phyloP scores from a whole-genome alignment of 2,329 filamentous ascomycete species.

The Botrytis fragariae region DNA sequence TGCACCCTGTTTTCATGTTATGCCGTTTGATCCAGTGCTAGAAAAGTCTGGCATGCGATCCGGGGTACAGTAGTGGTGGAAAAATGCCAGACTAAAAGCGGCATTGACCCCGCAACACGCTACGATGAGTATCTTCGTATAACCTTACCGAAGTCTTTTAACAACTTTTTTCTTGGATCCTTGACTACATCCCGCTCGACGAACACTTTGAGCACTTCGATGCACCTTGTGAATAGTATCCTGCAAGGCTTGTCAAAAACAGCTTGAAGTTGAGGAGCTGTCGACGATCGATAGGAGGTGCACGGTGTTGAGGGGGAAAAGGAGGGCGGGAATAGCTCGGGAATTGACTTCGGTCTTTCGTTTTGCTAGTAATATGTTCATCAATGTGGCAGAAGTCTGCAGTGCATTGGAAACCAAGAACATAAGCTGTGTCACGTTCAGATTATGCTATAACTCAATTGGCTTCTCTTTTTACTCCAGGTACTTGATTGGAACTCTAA shows the following conservation, averaged over 20 bases:
- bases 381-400: not conserved
- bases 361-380: not conserved
- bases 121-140: not conserved
- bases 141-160: not conserved
- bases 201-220: not conserved
- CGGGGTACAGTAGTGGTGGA: constrained; percentile 9
- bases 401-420: not conserved
- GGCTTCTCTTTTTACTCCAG: not conserved
- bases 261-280: not conserved
- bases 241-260: not conserved
- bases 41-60: not conserved
- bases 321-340: not conserved
- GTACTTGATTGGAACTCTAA: constrained; percentile 1
- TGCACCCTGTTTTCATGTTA: not conserved
- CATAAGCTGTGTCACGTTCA: not conserved
- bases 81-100: constrained; percentile 16
- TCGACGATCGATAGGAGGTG: not conserved
- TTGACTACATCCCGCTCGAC: not conserved
- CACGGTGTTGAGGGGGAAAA: not conserved
- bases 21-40: not conserved
- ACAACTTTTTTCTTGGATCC: not conserved
- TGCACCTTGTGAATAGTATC: not conserved
- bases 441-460: not conserved
- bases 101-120: constrained; percentile 20
- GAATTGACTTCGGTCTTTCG: not conserved